phyloP scores from a whole-genome alignment of 352 stramenopile genomes.

The Pythium apleroticum region DNA sequence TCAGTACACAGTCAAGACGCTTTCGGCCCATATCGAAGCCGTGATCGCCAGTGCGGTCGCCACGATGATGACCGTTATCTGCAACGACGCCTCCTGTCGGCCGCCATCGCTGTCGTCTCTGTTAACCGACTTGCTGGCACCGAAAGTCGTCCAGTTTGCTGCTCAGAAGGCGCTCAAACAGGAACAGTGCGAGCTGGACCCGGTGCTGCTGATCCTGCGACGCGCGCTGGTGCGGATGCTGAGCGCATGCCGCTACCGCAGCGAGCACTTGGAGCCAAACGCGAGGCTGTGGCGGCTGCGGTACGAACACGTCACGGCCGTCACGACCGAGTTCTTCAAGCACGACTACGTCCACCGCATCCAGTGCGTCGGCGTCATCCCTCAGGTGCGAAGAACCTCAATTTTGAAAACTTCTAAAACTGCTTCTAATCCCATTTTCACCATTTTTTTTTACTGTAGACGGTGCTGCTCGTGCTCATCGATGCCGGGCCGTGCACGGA shows the following conservation, averaged over 20 bases:
- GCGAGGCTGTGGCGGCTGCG: constrained; percentile 1
- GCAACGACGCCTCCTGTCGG: background rate
- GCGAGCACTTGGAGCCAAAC: constrained; percentile 3
- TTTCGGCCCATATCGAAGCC: constrained; percentile 9
- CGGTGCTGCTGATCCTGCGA: constrained; percentile 9
- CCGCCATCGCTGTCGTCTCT: background rate
- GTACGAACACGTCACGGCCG: constrained; percentile 16
- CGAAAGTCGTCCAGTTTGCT: constrained; percentile 16
- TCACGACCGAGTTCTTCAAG: constrained; percentile 14
- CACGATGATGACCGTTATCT: background rate
- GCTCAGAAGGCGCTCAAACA: constrained; percentile 16
- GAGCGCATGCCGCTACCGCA: constrained; percentile 6
- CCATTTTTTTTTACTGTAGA: constrained; percentile 8
- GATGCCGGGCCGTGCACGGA: constrained; percentile 22
- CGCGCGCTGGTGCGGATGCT: constrained; percentile 7
- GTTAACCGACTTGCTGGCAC: constrained; percentile 12
- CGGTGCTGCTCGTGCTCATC: constrained; percentile 23
- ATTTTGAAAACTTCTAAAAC: background rate
- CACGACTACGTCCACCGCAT: constrained; percentile 21
- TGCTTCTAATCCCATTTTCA: background rate
- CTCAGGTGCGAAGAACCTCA: constrained; percentile 10
- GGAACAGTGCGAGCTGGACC: constrained; percentile 14
- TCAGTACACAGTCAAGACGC: constrained; percentile 12
- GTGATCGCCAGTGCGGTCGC: constrained; percentile 3
- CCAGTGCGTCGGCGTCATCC: constrained; percentile 16